A percentile compares a stretch with the other conserved stretches of the same genome.
These are phyloP conservation scores for Penicillium occitanis DNA, from an alignment of 2,329 filamentous ascomycete genomes.

Conservation along the genomic window DNA sequence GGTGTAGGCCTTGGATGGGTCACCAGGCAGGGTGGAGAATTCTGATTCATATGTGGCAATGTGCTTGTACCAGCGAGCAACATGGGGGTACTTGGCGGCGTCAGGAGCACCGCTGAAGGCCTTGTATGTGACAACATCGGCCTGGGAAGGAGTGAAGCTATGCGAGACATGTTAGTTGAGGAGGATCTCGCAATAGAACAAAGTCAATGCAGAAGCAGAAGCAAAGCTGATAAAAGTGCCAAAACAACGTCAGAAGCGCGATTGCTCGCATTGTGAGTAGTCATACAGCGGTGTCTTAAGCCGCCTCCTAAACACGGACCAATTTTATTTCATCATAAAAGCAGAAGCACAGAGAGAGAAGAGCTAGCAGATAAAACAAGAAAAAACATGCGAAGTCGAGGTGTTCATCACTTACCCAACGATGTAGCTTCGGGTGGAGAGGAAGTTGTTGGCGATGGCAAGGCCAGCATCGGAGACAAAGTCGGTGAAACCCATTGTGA, in stretches of 20 bases:
- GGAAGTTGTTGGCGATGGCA: constrained; percentile 52
- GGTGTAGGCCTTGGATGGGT: constrained; percentile 83
- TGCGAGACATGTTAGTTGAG: constrained; percentile 1
- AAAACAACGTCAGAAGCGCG: constrained; percentile 68
- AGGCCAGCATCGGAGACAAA: constrained; percentile 63
- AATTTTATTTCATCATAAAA: constrained; percentile 78
- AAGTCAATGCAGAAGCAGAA: not conserved
- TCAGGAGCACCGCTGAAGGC: constrained; percentile 73
- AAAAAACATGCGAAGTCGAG: not conserved
- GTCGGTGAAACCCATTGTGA: constrained; percentile 67
- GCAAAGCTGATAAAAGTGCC: constrained; percentile 12
- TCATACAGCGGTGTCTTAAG: constrained; percentile 87
- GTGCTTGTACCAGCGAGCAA: constrained; percentile 99
- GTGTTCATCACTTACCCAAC: constrained; percentile 64
- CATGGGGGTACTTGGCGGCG: constrained; percentile 85
- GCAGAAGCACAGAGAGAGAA: constrained; percentile 29
- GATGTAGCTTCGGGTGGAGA: constrained; percentile 71
- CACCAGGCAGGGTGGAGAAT: constrained; percentile 86
- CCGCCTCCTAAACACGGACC: constrained; percentile 95
- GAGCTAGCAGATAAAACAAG: constrained; percentile 21
- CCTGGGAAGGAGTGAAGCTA: constrained; percentile 75
- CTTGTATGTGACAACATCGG: constrained; percentile 95
- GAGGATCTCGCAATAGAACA: not conserved
- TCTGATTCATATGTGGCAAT: constrained; percentile 89
- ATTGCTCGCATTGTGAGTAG: constrained; percentile 70